These are phyloP conservation scores for Monilinia fructigena DNA, from an alignment of 2,329 filamentous ascomycete genomes.

Conservation along the genomic window DNA sequence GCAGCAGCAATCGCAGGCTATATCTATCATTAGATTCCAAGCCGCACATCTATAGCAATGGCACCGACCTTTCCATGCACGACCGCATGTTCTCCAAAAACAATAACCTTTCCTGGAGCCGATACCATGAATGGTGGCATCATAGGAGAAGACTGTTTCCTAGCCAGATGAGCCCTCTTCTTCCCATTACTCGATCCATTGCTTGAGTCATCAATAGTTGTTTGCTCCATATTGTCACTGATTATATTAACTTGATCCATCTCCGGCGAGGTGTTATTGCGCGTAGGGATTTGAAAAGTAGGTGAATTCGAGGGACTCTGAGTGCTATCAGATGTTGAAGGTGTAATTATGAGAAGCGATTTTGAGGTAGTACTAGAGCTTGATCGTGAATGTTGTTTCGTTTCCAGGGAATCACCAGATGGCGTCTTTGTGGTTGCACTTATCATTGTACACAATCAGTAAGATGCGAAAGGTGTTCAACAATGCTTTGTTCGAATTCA, in stretches of 20 bases:
- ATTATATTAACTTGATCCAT: slow-evolving; percentile 17
- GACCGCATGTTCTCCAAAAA: slow-evolving; percentile 97
- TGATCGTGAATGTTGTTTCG: slow-evolving; percentile 18
- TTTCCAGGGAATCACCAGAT: slow-evolving; percentile 12
- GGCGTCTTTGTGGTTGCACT: slow-evolving; percentile 8
- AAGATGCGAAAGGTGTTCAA: background rate
- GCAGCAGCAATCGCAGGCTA: slow-evolving; percentile 90
- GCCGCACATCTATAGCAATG: background rate
- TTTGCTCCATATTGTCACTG: slow-evolving; percentile 19
- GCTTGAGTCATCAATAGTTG: slow-evolving; percentile 27
- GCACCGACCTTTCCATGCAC: slow-evolving; percentile 81
- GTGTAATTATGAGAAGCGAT: slow-evolving; percentile 21
- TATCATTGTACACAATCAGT: slow-evolving; percentile 20
- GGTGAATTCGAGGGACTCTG: slow-evolving; percentile 24
- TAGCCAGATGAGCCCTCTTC: slow-evolving; percentile 32
- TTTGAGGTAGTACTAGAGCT: slow-evolving; percentile 23
- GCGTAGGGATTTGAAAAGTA: slow-evolving; percentile 17
- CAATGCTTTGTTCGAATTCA: slow-evolving; percentile 3
- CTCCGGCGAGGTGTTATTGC: slow-evolving; percentile 3
- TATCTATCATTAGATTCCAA: background rate
- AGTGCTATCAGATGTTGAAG: slow-evolving; percentile 23
- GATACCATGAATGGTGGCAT: slow-evolving; percentile 97
- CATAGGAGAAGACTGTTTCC: slow-evolving; percentile 63
- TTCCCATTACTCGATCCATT: slow-evolving; percentile 26
- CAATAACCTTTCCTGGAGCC: slow-evolving; percentile 95